Percentiles rank a stretch among this genome's conserved stretches.
Evolutionary conservation across 345 rosid species (phyloP).

Genomic region (Streptanthus diversifolius): DNA sequence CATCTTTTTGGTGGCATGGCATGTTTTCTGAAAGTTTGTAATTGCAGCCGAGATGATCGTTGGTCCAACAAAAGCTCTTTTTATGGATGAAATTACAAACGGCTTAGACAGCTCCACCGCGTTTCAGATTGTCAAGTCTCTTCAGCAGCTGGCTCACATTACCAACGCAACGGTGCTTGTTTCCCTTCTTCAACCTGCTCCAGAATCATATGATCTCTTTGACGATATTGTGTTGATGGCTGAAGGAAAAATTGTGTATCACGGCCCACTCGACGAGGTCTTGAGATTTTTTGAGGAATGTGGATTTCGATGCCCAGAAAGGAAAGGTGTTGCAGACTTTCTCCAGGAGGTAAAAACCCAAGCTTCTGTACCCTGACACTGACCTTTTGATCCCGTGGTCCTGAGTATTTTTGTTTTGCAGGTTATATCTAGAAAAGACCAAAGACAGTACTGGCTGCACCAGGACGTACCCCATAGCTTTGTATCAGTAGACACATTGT

Average conservation of each 20-base stretch:
- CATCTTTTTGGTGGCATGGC: conserved; percentile 1
- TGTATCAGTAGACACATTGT: conserved; percentile 50
- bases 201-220: conserved; percentile 70
- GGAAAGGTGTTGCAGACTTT: conserved; percentile 85
- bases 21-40: neutral
- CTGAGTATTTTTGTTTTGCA: conserved; percentile 2
- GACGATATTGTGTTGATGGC: conserved; percentile 68
- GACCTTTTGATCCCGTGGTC: neutral
- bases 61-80: conserved; percentile 52
- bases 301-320: conserved; percentile 72
- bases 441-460: conserved; percentile 69
- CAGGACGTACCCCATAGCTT: conserved; percentile 54
- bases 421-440: conserved; percentile 72
- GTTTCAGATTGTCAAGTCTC: conserved; percentile 64
- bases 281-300: conserved; percentile 54
- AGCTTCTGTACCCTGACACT: neutral
- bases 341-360: conserved; percentile 57
- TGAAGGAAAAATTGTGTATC: conserved; percentile 71
- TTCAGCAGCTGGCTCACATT: conserved; percentile 59
- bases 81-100: conserved; percentile 77
- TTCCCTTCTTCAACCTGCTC: conserved; percentile 85
- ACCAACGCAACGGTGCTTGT: conserved; percentile 54
- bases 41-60: conserved; percentile 65
- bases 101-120: conserved; percentile 85
- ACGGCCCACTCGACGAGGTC: conserved; percentile 59